Percentiles rank a stretch among this genome's conserved stretches.
Evolutionary conservation across 495 filamentous ascomycete species (phyloP).

Genomic region (Polyplosphaeria fusca): DNA sequence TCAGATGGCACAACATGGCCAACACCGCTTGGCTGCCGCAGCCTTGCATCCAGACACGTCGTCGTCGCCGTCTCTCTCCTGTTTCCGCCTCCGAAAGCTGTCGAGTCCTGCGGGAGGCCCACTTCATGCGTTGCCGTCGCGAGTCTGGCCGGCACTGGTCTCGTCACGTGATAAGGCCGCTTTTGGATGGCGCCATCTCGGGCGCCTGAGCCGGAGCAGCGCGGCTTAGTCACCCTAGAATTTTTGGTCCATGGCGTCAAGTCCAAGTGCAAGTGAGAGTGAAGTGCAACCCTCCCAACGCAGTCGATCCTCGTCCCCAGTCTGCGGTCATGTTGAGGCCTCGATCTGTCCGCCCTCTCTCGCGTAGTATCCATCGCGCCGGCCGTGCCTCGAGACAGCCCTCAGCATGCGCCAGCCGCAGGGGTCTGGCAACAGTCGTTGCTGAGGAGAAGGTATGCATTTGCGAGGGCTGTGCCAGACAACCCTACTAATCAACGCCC

Average conservation of each 20-base stretch:
- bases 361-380: constrained; percentile 20
- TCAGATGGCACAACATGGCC: too few species aligned
- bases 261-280: too few species aligned
- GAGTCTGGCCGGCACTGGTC: too few species aligned
- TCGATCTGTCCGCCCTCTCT: constrained; percentile 18
- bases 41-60: too few species aligned
- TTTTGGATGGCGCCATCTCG: too few species aligned
- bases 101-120: too few species aligned
- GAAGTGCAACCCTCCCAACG: neutral
- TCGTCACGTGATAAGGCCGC: too few species aligned
- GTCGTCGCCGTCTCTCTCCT: too few species aligned
- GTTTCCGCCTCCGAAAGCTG: too few species aligned
- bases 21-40: too few species aligned
- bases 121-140: too few species aligned
- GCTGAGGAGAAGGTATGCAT: constrained; percentile 33
- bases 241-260: neutral
- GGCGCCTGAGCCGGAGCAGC: neutral
- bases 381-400: constrained; percentile 1
- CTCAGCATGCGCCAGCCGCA: constrained; percentile 2
- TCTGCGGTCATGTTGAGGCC: constrained; percentile 27
- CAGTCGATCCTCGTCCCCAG: too few species aligned
- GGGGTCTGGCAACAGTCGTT: constrained; percentile 26
- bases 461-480: neutral
- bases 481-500: neutral
- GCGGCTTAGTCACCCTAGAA: neutral